These are phyloP conservation scores for Vinca minor DNA, from an alignment of 257 asterid species.

Conservation along the genomic window DNA sequence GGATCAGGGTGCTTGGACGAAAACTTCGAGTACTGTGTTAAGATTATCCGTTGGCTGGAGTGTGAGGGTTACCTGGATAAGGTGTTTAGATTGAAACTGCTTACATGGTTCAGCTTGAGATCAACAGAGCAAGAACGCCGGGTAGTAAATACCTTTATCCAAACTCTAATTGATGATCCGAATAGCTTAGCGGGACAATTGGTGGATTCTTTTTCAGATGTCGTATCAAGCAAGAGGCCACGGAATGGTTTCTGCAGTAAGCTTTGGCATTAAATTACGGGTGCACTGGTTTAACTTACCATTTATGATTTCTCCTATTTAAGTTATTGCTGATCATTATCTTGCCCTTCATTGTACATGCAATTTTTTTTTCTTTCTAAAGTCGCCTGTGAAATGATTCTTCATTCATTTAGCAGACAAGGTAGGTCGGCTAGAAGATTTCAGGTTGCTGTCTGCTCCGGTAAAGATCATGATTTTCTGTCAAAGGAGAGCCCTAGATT, in stretches of 20 bases:
- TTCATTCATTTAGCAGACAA: constrained; percentile 19
- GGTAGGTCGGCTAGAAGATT: constrained; percentile 9
- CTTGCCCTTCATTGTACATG: constrained; percentile 24
- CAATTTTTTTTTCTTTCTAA: constrained; percentile 16
- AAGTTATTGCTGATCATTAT: constrained; percentile 19
- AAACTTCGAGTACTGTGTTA: constrained; percentile 75
- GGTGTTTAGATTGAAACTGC: constrained; percentile 77
- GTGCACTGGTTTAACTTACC: constrained; percentile 8
- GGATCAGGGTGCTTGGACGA: constrained; percentile 59
- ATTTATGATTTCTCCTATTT: constrained; percentile 13
- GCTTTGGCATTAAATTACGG: constrained; percentile 36
- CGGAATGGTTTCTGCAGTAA: constrained; percentile 40
- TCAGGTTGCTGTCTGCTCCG: constrained; percentile 10
- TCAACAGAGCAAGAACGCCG: constrained; percentile 85
- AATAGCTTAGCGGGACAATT: constrained; percentile 70
- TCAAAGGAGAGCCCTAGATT: constrained; percentile 7
- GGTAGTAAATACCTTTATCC: constrained; percentile 83
- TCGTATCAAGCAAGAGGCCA: constrained; percentile 36
- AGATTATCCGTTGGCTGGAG: constrained; percentile 83
- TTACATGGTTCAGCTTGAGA: constrained; percentile 88
- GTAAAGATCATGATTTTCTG: constrained; percentile 10
- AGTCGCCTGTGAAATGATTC: constrained; percentile 18
- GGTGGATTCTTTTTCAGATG: constrained; percentile 42
- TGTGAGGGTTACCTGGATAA: constrained; percentile 67
- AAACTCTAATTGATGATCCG: constrained; percentile 70